These are phyloP conservation scores for Erythrophleum fordii DNA, from an alignment of 306 rosid genomes.

Conservation along the genomic window DNA sequence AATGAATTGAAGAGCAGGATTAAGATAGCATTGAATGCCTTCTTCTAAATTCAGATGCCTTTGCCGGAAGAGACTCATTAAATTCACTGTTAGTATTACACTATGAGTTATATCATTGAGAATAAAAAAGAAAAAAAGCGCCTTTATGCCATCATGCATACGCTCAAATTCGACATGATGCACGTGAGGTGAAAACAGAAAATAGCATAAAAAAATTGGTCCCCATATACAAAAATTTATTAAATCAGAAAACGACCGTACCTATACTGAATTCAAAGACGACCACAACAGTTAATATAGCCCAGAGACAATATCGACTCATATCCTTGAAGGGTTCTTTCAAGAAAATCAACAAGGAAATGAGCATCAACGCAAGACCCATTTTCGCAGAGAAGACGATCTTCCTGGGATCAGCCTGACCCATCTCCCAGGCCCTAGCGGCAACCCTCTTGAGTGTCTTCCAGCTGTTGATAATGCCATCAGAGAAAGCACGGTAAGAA, in stretches of 20 bases:
- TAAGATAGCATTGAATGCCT: too few relatives aligned
- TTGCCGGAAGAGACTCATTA: not conserved
- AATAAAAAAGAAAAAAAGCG: not conserved
- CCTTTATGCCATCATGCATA: not conserved
- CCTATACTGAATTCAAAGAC: constrained; percentile 96
- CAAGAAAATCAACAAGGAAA: constrained; percentile 78
- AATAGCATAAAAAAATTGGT: not conserved
- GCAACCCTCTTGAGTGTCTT: constrained; percentile 39
- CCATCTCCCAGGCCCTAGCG: constrained; percentile 61
- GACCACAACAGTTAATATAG: constrained; percentile 88
- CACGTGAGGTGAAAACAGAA: not conserved
- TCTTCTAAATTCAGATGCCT: not conserved
- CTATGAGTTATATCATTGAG: not conserved
- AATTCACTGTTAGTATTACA: not conserved
- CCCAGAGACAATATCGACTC: constrained; percentile 76
- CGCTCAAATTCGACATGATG: not conserved
- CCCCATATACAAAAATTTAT: not conserved
- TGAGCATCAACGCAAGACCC: constrained; percentile 79
- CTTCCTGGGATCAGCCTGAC: constrained; percentile 84
- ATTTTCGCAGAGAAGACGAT: constrained; percentile 79
- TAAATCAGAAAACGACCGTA: constrained; percentile 16
- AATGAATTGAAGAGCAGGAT: not conserved
- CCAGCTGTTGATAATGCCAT: constrained; percentile 33
- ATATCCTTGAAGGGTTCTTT: constrained; percentile 66
- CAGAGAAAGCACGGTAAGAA: constrained; percentile 45